phyloP scores from a whole-genome alignment of 2,329 filamentous ascomycete genomes.

The Botrytis pseudocinerea region DNA sequence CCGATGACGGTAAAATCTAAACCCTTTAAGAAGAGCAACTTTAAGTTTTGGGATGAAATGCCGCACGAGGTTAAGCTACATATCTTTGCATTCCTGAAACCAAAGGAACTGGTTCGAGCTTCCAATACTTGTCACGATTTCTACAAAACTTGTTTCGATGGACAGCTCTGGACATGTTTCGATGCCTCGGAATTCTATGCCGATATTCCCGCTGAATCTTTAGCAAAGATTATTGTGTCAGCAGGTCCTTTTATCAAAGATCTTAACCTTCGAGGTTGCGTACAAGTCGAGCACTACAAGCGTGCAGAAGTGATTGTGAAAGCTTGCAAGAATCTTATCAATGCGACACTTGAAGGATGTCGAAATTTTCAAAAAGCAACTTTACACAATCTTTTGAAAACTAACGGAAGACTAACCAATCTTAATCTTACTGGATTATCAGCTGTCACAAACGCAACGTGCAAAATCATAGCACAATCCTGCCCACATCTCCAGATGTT shows the following conservation, averaged over 20 bases:
- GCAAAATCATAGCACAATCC: conserved; percentile 79
- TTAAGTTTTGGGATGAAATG: conserved; percentile 77
- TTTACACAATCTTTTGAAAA: conserved; percentile 71
- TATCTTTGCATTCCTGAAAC: conserved; percentile 73
- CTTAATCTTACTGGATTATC: conserved; percentile 83
- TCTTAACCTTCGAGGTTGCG: conserved; percentile 86
- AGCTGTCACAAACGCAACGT: conserved; percentile 78
- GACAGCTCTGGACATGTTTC: conserved; percentile 85
- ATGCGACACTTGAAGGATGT: conserved; percentile 86
- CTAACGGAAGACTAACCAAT: conserved; percentile 76
- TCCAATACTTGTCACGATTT: conserved; percentile 79
- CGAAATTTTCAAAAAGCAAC: conserved; percentile 78
- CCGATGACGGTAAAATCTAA: conserved; percentile 26
- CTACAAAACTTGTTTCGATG: conserved; percentile 85
- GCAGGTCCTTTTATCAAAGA: conserved; percentile 90
- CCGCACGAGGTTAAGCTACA: conserved; percentile 80
- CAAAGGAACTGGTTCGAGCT: conserved; percentile 76
- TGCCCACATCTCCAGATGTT: conserved; percentile 81
- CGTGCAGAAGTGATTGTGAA: conserved; percentile 74
- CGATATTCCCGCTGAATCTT: conserved; percentile 78
- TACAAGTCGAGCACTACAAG: conserved; percentile 84
- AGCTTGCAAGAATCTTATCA: conserved; percentile 82
- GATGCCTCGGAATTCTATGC: conserved; percentile 86
- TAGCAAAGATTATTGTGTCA: conserved; percentile 80
- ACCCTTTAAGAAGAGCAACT: conserved; percentile 42